Evolutionary conservation across 805 yeast species (phyloP), one percentile per base, ranked within the genome.

Genomic region (Ogataea zsoltii): DNA sequence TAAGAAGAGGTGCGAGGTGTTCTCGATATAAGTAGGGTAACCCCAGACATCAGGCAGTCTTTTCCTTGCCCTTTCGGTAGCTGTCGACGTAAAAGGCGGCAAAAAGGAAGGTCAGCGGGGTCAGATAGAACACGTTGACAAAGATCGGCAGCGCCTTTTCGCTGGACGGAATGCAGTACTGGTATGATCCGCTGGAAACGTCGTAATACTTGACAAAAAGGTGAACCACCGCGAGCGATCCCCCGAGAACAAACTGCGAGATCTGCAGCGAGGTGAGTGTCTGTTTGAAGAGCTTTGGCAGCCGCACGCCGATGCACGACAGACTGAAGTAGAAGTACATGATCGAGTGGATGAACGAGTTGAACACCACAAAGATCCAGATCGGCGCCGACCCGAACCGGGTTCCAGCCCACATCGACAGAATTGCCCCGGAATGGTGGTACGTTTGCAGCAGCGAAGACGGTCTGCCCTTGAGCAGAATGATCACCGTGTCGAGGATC

Each of bases 381-480:
- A 84, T 84, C 29, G 90, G 90, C 4, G 89, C 87, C 12, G 87
- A 76, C 41, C 76, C 77, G 64, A 69, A 84, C 46, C 89, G 69
- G 45, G 82, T 77, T 2, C 90, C 90, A 7, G 86, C 77, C 89
- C 89, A 84, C 90, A 84, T 84, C 48, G 87, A 82, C 65, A 84
- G 68, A 81, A 84, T 84, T 39, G 90, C 90, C 19, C 90, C 90
- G 4, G 89, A 77, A 62, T 84, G 90, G 61, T 84, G 90, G 66
- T 84, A 84, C 46, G 85, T 79, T 64, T 84, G 90, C 57, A 84
- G 70, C 46, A 84, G 67, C 5, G 84, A 77, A 12, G 85, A 77
- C 13, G 81, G 84, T 60, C 75, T 73, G 34, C 90, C 90, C 63
- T 84, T 84, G 47, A 82, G 68, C 44, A 84, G 68, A 45, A 84